Evolutionary conservation across 1,139 yeast genomes (phyloP), one percentile per base, ranked within the genome.

Genomic region (Yamadazyma dendronema): DNA sequence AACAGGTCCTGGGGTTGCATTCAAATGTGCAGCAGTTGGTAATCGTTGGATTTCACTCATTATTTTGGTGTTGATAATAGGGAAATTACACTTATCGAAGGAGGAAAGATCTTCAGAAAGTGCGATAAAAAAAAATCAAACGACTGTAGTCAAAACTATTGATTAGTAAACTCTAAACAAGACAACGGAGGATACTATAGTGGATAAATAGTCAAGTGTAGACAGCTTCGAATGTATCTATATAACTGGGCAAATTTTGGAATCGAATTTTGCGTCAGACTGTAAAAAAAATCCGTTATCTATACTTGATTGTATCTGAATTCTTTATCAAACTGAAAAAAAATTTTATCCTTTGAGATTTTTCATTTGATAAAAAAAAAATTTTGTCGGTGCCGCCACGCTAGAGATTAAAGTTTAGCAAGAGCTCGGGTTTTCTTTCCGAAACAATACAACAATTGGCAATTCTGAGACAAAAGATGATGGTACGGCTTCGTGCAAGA

Each of bases 31-130:
- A n/a, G n/a, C n/a, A 19, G 22, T 19, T 13, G 44, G 47, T 28
- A 43, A 39, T 7, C 42, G 43, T 37, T 61, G 62, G 35, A 61
- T 62, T 48, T 61, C 67, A 47, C 66, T 61, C 67, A 62, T 62
- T 4, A n/a, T n/a, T n/a, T n/a, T n/a, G n/a, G n/a, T n/a, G 6
- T 35, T 22, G 16, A 17, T 21, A 10, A 21, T 21, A 21, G 10
- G 23, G 10, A 21, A 7, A 7, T 7, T 7, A 21, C 23, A 21
- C 23, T 21, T 21, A 21, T 21, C 23, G 10, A 21, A 21, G 10
- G 10, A 21, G 23, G n/a, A n/a, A n/a, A n/a, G 23, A 21, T 21
- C 23, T 21, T 21, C 7, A 7, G 10, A 7, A 7, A 7, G 23
- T 21, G 23, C 23, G 23, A 21, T 21, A 21, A 21, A 10, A 21